A percentile compares a stretch with the other conserved stretches of the same genome.
Conservation (phyloP, 257 asterid species). For the Plantago ovata region DNA sequence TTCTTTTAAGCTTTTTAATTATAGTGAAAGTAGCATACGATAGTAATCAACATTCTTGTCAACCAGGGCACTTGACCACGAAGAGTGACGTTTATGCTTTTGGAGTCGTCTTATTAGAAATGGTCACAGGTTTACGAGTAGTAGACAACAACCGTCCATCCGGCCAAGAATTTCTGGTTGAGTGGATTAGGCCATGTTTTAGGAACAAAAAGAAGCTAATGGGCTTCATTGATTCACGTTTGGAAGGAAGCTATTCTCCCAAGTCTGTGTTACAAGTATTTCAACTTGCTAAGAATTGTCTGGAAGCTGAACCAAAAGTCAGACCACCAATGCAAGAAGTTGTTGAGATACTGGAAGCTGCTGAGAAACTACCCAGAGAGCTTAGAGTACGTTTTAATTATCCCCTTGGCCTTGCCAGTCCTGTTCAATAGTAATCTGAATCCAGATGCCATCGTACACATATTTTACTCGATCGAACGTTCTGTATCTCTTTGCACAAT, state of each 20-base stretch:
- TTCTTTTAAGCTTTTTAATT: neutral
- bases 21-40: neutral
- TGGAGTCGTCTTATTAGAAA: slow-evolving; percentile 34
- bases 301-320: slow-evolving; percentile 10
- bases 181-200: slow-evolving; percentile 29
- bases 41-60: slow-evolving; percentile 15
- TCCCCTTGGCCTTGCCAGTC: neutral
- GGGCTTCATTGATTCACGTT: slow-evolving; percentile 27
- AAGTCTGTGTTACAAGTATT: slow-evolving; percentile 20
- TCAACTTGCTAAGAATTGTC: slow-evolving; percentile 29
- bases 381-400: slow-evolving; percentile 18
- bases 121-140: slow-evolving; percentile 32
- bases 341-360: slow-evolving; percentile 26
- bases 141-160: slow-evolving; percentile 14
- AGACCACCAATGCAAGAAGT: slow-evolving; percentile 31
- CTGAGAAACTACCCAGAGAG: slow-evolving; percentile 21
- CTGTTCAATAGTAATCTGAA: neutral
- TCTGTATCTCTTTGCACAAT: too few species aligned
- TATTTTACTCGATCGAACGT: too few species aligned
- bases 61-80: slow-evolving; percentile 32
- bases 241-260: slow-evolving; percentile 25
- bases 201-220: slow-evolving; percentile 16
- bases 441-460: too few species aligned
- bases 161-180: slow-evolving; percentile 14
- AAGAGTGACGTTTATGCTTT: slow-evolving; percentile 39